Conservation (phyloP, 169 alveolate genomes). For the Plasmodium sp. region DNA sequence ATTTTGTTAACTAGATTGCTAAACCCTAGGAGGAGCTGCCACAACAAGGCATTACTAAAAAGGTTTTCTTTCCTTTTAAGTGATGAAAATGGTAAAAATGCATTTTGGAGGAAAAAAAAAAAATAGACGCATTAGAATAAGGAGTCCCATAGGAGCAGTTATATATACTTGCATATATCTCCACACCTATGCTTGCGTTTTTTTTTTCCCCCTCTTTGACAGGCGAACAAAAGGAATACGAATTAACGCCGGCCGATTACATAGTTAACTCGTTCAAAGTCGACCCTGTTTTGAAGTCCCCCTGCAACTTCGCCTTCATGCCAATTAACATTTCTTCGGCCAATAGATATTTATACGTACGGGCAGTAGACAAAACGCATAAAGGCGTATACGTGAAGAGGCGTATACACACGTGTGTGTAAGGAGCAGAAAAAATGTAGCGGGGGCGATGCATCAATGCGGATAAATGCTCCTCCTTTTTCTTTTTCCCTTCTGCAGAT, state of each 20-base stretch:
- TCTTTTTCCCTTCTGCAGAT: slow-evolving; percentile 12
- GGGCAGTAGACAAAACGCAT: not conserved
- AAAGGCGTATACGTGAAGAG: not conserved
- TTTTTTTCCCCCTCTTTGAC: not conserved
- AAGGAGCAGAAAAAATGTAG: not conserved
- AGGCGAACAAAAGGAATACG: slow-evolving; percentile 57
- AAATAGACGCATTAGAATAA: not conserved
- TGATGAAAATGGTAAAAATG: slow-evolving; percentile 36
- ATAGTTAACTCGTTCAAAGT: slow-evolving; percentile 45
- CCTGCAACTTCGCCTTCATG: slow-evolving; percentile 74
- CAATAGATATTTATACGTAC: slow-evolving; percentile 71
- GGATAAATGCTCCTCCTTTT: not conserved
- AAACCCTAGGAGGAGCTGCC: slow-evolving; percentile 30
- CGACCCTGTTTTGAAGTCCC: slow-evolving; percentile 66
- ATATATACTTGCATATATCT: not conserved
- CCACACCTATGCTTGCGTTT: not conserved
- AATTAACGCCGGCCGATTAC: slow-evolving; percentile 66
- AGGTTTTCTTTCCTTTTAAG: slow-evolving; percentile 54
- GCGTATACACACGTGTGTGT: not conserved
- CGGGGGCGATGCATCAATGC: not conserved
- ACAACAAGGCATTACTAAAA: slow-evolving; percentile 17
- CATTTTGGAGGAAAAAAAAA: not conserved
- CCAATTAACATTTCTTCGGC: slow-evolving; percentile 71
- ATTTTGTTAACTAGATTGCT: slow-evolving; percentile 47
- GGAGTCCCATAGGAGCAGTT: not conserved